Evolutionary conservation across 2,329 filamentous ascomycete genomes (phyloP).

Genomic region (Bisporella sp.): DNA sequence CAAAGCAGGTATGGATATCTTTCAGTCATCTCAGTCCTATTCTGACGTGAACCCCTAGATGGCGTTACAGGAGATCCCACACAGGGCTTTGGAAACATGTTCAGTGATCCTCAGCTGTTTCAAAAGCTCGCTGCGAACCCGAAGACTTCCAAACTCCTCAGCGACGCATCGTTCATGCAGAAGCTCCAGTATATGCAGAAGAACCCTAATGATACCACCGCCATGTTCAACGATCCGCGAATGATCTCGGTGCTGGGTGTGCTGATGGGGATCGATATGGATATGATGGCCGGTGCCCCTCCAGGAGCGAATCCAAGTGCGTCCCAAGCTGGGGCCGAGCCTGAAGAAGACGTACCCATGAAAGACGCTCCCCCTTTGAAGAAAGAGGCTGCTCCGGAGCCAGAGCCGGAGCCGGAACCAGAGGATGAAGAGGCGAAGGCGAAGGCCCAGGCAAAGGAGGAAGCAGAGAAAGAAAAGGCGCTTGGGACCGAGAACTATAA

Average conservation of each 20-base stretch:
- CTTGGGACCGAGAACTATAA: constrained; percentile 94
- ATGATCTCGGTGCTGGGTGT: constrained; percentile 94
- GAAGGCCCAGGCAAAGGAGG: constrained; percentile 85
- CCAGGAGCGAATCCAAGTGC: constrained; percentile 39
- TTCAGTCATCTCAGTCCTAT: constrained; percentile 5
- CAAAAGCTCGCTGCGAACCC: constrained; percentile 90
- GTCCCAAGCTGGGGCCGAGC: constrained; percentile 34
- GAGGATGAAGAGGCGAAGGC: constrained; percentile 78
- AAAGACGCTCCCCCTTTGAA: constrained; percentile 46
- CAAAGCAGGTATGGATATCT: constrained; percentile 31
- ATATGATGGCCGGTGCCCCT: constrained; percentile 44
- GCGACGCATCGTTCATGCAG: constrained; percentile 79
- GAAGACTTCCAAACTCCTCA: constrained; percentile 78
- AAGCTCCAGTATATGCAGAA: constrained; percentile 77
- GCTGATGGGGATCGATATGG: constrained; percentile 89
- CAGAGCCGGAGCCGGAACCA: constrained; percentile 50
- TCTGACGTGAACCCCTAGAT: constrained; percentile 18
- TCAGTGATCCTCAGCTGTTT: constrained; percentile 85
- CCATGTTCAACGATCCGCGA: constrained; percentile 80
- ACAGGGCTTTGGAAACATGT: constrained; percentile 76
- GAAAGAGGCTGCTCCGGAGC: constrained; percentile 46
- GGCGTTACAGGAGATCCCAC: constrained; percentile 53
- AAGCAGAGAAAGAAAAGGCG: constrained; percentile 90
- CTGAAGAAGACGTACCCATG: constrained; percentile 72
- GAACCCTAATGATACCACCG: constrained; percentile 72